These are phyloP conservation scores for Colletotrichum navitas DNA, from an alignment of 2,329 filamentous ascomycete species.

Conservation along the genomic window DNA sequence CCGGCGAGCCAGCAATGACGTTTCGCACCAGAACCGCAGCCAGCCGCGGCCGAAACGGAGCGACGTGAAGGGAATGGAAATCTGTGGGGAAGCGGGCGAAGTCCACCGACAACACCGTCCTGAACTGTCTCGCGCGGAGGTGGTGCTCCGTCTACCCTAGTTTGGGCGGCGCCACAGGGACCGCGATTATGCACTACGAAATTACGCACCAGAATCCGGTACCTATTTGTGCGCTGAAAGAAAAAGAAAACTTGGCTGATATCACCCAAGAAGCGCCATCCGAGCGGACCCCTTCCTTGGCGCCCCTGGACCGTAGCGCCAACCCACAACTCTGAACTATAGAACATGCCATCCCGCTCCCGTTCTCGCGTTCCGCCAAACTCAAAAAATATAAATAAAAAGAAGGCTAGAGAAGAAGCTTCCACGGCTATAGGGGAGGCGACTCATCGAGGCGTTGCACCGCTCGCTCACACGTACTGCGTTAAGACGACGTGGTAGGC, in stretches of 20 bases:
- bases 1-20: not conserved
- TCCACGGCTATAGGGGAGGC: not conserved
- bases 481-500: not conserved
- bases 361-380: not conserved
- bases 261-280: not conserved
- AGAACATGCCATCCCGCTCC: slow-evolving; percentile 15
- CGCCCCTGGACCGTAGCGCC: not conserved
- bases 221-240: too few relatives aligned
- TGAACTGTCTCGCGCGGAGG: not conserved
- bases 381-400: not conserved
- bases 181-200: too few relatives aligned
- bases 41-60: not conserved
- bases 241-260: not conserved
- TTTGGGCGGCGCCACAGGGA: not conserved
- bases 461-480: not conserved
- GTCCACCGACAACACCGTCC: not conserved
- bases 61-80: not conserved
- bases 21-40: not conserved
- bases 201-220: too few relatives aligned
- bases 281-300: not conserved
- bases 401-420: not conserved
- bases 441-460: not conserved
- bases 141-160: not conserved
- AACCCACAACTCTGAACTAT: not conserved
- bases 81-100: too few relatives aligned